A percentile compares a stretch with the other conserved stretches of the same genome.
Evolutionary conservation across 2,329 filamentous ascomycete species (phyloP).

Genomic region (Verticillium isaacii): DNA sequence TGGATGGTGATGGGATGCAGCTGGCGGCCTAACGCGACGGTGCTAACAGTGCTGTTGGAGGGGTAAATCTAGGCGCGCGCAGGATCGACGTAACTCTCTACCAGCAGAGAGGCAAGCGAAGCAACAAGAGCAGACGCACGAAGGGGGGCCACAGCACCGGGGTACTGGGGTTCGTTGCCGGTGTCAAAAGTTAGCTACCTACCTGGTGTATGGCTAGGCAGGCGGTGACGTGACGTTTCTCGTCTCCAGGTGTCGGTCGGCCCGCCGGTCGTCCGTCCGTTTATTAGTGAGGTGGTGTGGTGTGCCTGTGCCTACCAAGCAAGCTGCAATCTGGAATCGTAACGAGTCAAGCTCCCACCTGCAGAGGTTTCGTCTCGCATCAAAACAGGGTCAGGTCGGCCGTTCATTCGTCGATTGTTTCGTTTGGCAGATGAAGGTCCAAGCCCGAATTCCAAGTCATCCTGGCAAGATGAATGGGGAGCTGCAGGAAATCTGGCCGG

Average conservation of each 20-base stretch:
- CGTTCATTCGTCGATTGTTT: not conserved
- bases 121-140: not conserved
- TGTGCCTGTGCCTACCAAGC: no score
- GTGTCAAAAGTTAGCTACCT: not conserved
- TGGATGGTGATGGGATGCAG: not conserved
- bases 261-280: not conserved
- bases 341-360: not conserved
- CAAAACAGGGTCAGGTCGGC: not conserved
- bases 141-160: no score
- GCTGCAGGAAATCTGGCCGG: not conserved
- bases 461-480: not conserved
- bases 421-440: not conserved
- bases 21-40: not conserved
- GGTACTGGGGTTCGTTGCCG: not conserved
- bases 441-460: not conserved
- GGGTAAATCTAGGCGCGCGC: not conserved
- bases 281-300: not conserved
- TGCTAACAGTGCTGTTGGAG: not conserved
- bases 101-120: not conserved
- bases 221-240: not conserved
- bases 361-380: not conserved
- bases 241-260: not conserved
- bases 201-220: not conserved
- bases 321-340: not conserved
- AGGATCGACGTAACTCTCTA: not conserved